These are phyloP conservation scores for Fusarium vanettenii DNA, from an alignment of 2,329 filamentous ascomycete species.

Conservation along the genomic window DNA sequence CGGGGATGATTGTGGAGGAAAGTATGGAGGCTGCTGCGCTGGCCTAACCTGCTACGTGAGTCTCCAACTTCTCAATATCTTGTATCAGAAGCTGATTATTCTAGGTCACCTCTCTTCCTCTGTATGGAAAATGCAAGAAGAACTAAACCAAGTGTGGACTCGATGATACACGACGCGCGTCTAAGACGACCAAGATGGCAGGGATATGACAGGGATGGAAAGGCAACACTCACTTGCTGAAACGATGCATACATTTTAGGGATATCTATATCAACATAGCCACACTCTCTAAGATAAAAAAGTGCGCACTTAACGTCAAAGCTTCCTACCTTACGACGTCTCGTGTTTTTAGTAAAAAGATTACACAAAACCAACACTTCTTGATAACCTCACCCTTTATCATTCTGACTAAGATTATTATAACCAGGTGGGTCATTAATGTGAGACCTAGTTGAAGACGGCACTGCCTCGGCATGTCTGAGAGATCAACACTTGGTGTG, in stretches of 20 bases:
- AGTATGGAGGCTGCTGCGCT: neutral
- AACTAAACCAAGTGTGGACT: neutral
- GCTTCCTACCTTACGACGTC: neutral
- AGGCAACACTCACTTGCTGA: neutral
- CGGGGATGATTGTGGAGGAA: neutral
- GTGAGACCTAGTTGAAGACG: neutral
- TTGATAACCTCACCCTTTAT: neutral
- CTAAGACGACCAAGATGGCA: neutral
- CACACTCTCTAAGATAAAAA: neutral
- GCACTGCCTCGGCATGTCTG: neutral
- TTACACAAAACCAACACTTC: neutral
- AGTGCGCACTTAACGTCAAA: neutral
- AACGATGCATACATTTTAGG: neutral
- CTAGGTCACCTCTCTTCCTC: neutral
- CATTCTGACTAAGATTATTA: neutral
- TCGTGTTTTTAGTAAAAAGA: neutral
- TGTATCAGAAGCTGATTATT: neutral
- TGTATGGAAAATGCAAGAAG: neutral
- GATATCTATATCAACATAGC: neutral
- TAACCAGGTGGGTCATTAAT: neutral
- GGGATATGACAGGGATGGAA: neutral
- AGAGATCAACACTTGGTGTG: neutral
- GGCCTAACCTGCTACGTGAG: neutral
- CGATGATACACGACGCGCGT: neutral
- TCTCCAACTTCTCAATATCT: neutral